Percentiles rank a stretch among this genome's conserved stretches.
Conservation (phyloP, 768 basidiomycete genomes). For the Leccinum fibrillosum region DNA sequence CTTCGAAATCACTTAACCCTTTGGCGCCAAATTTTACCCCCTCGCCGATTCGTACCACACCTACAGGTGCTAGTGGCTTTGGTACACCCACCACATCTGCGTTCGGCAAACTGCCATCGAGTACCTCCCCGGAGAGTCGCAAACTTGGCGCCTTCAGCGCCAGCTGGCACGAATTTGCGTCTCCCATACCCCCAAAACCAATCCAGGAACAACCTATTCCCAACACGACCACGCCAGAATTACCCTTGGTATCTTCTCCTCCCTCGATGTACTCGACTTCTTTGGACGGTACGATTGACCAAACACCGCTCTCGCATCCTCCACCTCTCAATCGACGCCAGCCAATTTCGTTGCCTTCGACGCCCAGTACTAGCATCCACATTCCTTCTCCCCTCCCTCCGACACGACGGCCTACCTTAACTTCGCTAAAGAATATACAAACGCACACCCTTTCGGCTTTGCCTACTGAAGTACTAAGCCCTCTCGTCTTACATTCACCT, state of each 20-base stretch:
- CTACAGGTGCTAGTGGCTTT: neutral
- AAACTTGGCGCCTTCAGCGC: neutral
- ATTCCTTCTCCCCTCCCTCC: conserved; percentile 13
- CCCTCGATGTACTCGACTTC: conserved; percentile 10
- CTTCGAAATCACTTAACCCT: conserved; percentile 16
- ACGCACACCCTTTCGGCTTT: conserved; percentile 19
- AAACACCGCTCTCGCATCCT: conserved; percentile 19
- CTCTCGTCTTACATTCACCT: conserved; percentile 29
- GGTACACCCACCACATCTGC: neutral
- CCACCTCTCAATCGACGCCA: conserved; percentile 27
- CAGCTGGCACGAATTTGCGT: neutral
- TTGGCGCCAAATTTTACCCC: conserved; percentile 18
- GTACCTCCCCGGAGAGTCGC: neutral
- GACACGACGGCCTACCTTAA: conserved; percentile 19
- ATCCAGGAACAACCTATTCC: conserved; percentile 1
- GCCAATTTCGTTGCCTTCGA: conserved; percentile 34
- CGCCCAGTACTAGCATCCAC: conserved; percentile 24
- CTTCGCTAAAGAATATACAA: conserved; percentile 25
- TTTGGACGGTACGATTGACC: conserved; percentile 5
- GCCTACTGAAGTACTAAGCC: conserved; percentile 30
- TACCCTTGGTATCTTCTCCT: conserved; percentile 14
- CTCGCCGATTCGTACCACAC: neutral
- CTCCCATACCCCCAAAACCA: neutral
- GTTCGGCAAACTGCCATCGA: neutral
- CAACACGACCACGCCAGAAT: neutral